Conservation (phyloP, 805 yeast species). For the Suhomyces sp. region DNA sequence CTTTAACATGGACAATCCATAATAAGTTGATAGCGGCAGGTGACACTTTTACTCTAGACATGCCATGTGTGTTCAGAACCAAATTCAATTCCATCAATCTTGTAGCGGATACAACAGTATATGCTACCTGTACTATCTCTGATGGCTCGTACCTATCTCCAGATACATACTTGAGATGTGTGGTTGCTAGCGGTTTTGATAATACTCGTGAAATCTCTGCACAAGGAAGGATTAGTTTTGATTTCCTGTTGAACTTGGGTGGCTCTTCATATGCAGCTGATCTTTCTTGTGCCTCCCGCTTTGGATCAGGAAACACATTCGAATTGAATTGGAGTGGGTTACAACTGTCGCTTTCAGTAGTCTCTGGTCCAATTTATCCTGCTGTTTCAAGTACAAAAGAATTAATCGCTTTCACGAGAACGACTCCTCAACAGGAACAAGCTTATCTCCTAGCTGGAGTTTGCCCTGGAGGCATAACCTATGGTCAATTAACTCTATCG, state of each 20-base stretch:
- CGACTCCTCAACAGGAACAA: slow-evolving; percentile 16
- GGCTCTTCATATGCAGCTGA: slow-evolving; percentile 16
- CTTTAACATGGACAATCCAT: slow-evolving; percentile 12
- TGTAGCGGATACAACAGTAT: slow-evolving; percentile 10
- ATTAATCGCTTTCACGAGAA: slow-evolving; percentile 14
- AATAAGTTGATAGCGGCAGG: slow-evolving; percentile 14
- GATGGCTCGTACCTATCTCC: slow-evolving; percentile 12
- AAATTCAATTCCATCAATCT: slow-evolving; percentile 12
- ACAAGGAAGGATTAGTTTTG: slow-evolving; percentile 15
- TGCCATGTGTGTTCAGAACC: slow-evolving; percentile 24
- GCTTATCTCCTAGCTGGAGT: slow-evolving; percentile 14
- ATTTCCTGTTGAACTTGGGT: slow-evolving; percentile 19
- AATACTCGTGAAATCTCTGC: not conserved
- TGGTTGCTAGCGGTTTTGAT: slow-evolving; percentile 6
- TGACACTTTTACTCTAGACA: slow-evolving; percentile 25
- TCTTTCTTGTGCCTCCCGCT: slow-evolving; percentile 1
- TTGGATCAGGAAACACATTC: not conserved
- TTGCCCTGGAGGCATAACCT: slow-evolving; percentile 14
- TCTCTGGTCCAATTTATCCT: slow-evolving; percentile 14
- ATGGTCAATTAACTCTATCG: slow-evolving; percentile 12
- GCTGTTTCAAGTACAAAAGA: slow-evolving; percentile 6
- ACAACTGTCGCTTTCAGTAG: slow-evolving; percentile 9
- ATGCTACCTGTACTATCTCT: slow-evolving; percentile 11
- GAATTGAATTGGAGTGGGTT: slow-evolving; percentile 13
- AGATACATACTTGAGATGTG: slow-evolving; percentile 11